Percentiles rank a stretch among this genome's conserved stretches.
These are phyloP conservation scores for Plectosphaerella plurivora DNA, from an alignment of 2,329 filamentous ascomycete genomes.

Conservation along the genomic window DNA sequence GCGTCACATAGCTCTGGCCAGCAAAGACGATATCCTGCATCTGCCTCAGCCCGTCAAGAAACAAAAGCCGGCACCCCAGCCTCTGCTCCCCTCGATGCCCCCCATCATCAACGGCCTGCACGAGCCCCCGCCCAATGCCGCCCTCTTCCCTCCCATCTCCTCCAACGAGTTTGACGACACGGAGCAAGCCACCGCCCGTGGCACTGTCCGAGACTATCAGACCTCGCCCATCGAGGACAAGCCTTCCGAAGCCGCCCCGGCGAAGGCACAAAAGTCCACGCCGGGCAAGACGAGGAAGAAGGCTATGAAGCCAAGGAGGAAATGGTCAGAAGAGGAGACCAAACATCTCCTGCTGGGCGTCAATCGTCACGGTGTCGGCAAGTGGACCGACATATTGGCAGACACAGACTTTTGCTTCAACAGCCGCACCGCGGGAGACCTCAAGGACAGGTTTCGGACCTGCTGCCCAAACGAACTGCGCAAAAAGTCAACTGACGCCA, in stretches of 20 bases:
- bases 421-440: conserved; percentile 54
- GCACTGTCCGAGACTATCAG: neutral
- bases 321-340: conserved; percentile 63
- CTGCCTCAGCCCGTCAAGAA: conserved; percentile 62
- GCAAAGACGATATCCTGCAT: conserved; percentile 60
- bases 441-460: conserved; percentile 64
- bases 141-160: conserved; percentile 60
- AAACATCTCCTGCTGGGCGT: conserved; percentile 58
- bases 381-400: conserved; percentile 61
- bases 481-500: conserved; percentile 16
- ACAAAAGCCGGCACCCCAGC: conserved; percentile 53
- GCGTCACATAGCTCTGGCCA: conserved; percentile 39
- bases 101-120: conserved; percentile 63
- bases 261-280: conserved; percentile 13
- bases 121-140: conserved; percentile 56
- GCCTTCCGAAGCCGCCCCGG: conserved; percentile 19
- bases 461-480: conserved; percentile 60
- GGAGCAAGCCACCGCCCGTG: conserved; percentile 22
- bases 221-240: conserved; percentile 16
- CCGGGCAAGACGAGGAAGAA: conserved; percentile 43
- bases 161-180: conserved; percentile 50
- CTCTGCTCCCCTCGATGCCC: conserved; percentile 43
- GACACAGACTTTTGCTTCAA: conserved; percentile 59
- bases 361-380: conserved; percentile 58
- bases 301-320: conserved; percentile 53